Evolutionary conservation across 1,284 basidiomycete genomes (phyloP).

Genomic region (Quambalaria eucalypti): DNA sequence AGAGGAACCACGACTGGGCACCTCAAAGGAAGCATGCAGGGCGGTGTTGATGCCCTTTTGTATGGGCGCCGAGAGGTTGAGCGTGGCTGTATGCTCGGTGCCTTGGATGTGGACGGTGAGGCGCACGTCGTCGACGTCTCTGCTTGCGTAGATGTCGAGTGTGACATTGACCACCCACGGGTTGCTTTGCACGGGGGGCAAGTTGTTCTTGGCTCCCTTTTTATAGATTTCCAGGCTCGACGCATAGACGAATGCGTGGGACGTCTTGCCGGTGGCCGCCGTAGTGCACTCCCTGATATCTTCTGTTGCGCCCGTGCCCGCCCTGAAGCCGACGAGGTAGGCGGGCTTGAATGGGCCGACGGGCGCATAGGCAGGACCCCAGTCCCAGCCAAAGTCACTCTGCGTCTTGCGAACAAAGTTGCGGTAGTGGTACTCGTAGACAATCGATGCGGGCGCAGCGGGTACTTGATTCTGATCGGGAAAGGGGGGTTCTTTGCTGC

Average conservation of each 20-base stretch:
- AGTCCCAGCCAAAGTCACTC: constrained; percentile 41
- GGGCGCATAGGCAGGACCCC: constrained; percentile 28
- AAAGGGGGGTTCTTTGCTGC: constrained; percentile 10
- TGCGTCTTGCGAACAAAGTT: constrained; percentile 36
- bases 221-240: constrained; percentile 20
- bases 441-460: constrained; percentile 1
- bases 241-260: neutral
- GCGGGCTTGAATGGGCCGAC: constrained; percentile 18
- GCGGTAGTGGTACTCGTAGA: constrained; percentile 27
- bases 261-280: neutral
- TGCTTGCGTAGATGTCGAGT: constrained; percentile 15
- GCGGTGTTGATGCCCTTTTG: constrained; percentile 11
- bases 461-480: constrained; percentile 12
- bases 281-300: neutral
- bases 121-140: neutral
- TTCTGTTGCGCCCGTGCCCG: neutral
- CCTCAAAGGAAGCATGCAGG: constrained; percentile 13
- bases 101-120: constrained; percentile 12
- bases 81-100: constrained; percentile 6
- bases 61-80: constrained; percentile 6
- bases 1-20: constrained; percentile 10
- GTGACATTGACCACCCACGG: constrained; percentile 35
- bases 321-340: constrained; percentile 13
- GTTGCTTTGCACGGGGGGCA: constrained; percentile 23
- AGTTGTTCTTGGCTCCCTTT: constrained; percentile 25